Base-by-base conservation (phyloP, 306 rosid genomes). In the Cicer pinnatifidum region DNA sequence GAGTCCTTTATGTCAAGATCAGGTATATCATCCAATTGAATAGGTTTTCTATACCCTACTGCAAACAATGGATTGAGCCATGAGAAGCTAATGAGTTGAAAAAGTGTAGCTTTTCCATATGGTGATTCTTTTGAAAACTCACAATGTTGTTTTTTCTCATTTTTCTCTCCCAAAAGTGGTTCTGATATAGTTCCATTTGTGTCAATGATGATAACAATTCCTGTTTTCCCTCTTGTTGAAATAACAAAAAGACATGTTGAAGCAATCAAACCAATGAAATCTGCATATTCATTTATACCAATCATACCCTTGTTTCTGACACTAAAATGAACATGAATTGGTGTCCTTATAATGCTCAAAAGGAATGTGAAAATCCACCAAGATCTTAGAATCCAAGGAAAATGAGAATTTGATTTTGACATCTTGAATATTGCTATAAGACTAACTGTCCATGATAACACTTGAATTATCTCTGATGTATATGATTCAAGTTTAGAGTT, bases 1-100 rank as follows among this genome's bases (percentile, higher is more conserved):
- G 96, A 89, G 80, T 94, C 96, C 67, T 83, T 86, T 35, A 72
- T 73, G 69, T 85, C 85, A 68, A 93, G 81, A 43, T 89, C 75
- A 19, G 98, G 98, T 70, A 94, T 81, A 66, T 89, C 92, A 56
- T 79, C 82, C 58, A 61, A 82, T 28, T 88, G 90, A 6, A 94
- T 83, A 0, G 98, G 90, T 47, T 87, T 94, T 87, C 74, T 91
- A 13, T 75, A 80, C 47, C 98, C 98, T 46, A 82, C 52, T 1
- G 83, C 81, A 73, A 94, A 91, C 82, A 94, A 81, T 0, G 96
- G 97, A 53, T 88, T 94, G 73, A 94, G 97, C 98, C 98, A 94
- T 12, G 97, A 91, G 82, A 91, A 94, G 62, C 78, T 91, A 13
- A 94, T 60, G 72, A 89, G 96, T 75, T 91, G 91, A 20, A 87